phyloP scores from a whole-genome alignment of 192 early-diverging fungal genomes.

The Coemansia sp. region DNA sequence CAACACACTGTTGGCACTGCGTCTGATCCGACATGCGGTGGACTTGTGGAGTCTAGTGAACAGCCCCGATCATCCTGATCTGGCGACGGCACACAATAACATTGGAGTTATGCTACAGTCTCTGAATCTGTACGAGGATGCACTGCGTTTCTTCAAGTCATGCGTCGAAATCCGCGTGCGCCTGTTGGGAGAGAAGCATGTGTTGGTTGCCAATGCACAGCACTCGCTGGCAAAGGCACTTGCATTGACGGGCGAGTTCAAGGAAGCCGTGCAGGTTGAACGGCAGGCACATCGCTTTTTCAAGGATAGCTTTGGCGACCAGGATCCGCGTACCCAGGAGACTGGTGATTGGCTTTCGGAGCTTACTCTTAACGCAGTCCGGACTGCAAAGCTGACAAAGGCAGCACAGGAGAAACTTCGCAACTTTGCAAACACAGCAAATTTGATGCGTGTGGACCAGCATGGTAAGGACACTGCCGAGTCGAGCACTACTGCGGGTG shows the following conservation, averaged over 20 bases:
- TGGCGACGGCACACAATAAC: slow-evolving; percentile 72
- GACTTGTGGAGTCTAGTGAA: slow-evolving; percentile 78
- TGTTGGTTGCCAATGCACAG: slow-evolving; percentile 64
- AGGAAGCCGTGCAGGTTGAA: slow-evolving; percentile 71
- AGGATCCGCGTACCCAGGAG: slow-evolving; percentile 72
- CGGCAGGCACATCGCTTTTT: slow-evolving; percentile 66
- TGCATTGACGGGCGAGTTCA: slow-evolving; percentile 70
- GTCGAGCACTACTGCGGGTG: slow-evolving; percentile 2
- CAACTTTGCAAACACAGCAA: slow-evolving; percentile 21
- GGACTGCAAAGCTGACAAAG: slow-evolving; percentile 51
- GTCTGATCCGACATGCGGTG: slow-evolving; percentile 79
- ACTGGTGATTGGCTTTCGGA: slow-evolving; percentile 66
- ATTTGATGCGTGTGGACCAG: slow-evolving; percentile 42
- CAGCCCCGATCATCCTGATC: slow-evolving; percentile 75
- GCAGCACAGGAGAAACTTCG: slow-evolving; percentile 37
- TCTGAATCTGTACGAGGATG: slow-evolving; percentile 59
- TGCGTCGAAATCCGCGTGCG: slow-evolving; percentile 65
- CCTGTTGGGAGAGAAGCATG: slow-evolving; percentile 68
- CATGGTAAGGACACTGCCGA: slow-evolving; percentile 30
- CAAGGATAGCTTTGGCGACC: slow-evolving; percentile 60
- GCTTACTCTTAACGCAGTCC: slow-evolving; percentile 61
- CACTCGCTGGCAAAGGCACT: slow-evolving; percentile 79
- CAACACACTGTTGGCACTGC: slow-evolving; percentile 65
- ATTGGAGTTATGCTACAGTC: slow-evolving; percentile 76
- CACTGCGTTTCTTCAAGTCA: slow-evolving; percentile 70